Conservation (phyloP, 345 rosid species). For the Salix purpurea region DNA sequence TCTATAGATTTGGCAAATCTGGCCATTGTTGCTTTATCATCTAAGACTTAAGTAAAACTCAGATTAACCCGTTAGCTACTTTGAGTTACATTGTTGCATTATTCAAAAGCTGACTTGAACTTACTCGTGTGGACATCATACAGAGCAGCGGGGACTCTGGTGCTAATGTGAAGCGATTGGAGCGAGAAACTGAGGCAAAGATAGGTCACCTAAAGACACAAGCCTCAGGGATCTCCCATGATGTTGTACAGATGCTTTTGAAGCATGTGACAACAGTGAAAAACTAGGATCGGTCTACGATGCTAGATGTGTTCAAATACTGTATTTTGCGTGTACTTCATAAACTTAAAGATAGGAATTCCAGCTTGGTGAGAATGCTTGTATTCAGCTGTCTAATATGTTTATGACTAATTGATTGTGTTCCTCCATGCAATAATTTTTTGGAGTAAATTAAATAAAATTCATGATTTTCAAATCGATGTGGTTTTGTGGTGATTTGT, state of each 20-base stretch:
- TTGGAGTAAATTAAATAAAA: background rate
- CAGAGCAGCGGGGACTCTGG: constrained; percentile 91
- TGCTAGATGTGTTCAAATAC: background rate
- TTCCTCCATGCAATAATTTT: background rate
- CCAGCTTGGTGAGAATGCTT: background rate
- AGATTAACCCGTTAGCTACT: no score
- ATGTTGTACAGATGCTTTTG: constrained; percentile 68
- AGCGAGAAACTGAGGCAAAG: constrained; percentile 64
- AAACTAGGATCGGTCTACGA: constrained; percentile 35
- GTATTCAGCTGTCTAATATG: background rate
- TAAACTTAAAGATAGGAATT: background rate
- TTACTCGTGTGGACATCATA: constrained; percentile 3
- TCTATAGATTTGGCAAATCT: background rate
- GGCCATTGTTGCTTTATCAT: background rate
- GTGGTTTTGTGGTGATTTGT: background rate
- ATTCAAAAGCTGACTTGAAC: constrained; percentile 9
- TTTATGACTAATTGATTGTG: background rate
- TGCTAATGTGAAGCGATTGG: constrained; percentile 81
- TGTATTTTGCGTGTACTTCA: background rate
- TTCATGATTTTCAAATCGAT: background rate
- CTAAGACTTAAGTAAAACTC: no score
- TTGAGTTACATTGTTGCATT: background rate
- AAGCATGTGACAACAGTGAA: constrained; percentile 77
- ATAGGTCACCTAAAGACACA: constrained; percentile 58
- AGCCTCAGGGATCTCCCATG: constrained; percentile 50